These are phyloP conservation scores for Chrysanthemum makinoi DNA, from an alignment of 129 eudicot species.

Conservation along the genomic window DNA sequence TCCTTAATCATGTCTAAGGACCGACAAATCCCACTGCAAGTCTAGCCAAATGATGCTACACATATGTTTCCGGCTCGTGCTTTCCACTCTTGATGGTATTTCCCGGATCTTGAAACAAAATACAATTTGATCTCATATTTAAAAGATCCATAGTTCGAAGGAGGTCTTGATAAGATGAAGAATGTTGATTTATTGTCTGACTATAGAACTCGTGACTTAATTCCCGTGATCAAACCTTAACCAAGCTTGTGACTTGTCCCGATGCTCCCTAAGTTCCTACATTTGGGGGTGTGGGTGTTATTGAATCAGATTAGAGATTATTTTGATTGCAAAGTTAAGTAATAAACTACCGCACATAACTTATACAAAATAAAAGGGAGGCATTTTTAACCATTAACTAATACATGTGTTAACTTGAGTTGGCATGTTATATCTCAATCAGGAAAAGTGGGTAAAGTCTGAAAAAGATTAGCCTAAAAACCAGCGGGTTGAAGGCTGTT, in stretches of 20 bases:
- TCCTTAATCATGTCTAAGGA: too few species aligned
- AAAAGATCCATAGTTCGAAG: conserved; percentile 9
- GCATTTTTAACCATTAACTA: background rate
- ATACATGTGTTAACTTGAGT: background rate
- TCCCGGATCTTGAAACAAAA: conserved; percentile 9
- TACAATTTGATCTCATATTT: conserved; percentile 14
- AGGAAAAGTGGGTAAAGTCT: background rate
- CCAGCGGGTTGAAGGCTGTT: too few species aligned
- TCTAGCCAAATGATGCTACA: too few species aligned
- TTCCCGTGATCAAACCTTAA: conserved; percentile 22
- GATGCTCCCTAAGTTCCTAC: conserved; percentile 79
- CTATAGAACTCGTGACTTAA: background rate
- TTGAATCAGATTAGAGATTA: background rate
- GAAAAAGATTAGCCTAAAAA: too few species aligned
- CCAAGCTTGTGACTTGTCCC: conserved; percentile 65
- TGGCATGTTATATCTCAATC: background rate
- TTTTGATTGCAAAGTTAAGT: background rate
- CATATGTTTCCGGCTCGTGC: too few species aligned
- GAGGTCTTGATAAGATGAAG: background rate
- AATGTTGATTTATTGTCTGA: background rate
- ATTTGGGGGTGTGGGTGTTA: background rate
- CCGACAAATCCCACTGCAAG: too few species aligned
- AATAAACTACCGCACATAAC: background rate
- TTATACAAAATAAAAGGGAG: background rate
- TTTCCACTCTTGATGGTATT: conserved; percentile 16